These are phyloP conservation scores for Arachnomyces sp. DNA, from an alignment of 2,329 filamentous ascomycete genomes.

Conservation along the genomic window DNA sequence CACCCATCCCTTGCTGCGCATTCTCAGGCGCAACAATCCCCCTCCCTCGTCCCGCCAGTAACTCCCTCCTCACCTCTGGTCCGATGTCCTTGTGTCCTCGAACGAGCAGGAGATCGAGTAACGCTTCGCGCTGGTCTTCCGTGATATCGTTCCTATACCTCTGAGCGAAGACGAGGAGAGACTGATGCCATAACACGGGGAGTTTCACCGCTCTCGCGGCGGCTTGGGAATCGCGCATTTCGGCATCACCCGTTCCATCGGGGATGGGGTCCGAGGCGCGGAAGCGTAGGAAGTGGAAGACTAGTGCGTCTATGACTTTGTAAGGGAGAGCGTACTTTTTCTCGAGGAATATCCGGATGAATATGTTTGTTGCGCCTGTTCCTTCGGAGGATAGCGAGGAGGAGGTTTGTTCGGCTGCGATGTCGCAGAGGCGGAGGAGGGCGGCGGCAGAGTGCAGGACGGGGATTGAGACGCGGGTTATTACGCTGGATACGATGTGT, in stretches of 20 bases:
- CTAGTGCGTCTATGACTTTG: conserved; percentile 86
- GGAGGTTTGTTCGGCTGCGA: conserved; percentile 81
- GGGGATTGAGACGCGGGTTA: conserved; percentile 76
- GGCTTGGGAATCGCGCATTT: conserved; percentile 35
- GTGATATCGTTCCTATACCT: conserved; percentile 94
- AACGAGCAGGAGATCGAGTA: conserved; percentile 76
- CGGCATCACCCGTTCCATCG: conserved; percentile 46
- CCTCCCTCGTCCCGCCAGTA: conserved; percentile 78
- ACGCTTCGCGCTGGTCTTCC: conserved; percentile 83
- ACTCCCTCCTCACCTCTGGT: conserved; percentile 79
- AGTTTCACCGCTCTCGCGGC: conserved; percentile 55
- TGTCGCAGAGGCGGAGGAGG: conserved; percentile 84
- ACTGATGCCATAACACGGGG: conserved; percentile 95
- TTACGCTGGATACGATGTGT: conserved; percentile 78
- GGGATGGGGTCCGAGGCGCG: conserved; percentile 57
- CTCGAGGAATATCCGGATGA: conserved; percentile 85
- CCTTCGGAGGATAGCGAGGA: conserved; percentile 63
- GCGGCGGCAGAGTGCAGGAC: conserved; percentile 89
- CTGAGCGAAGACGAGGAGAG: conserved; percentile 82
- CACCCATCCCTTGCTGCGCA: conserved; percentile 48
- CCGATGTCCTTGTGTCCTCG: conserved; percentile 83
- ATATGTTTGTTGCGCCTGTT: conserved; percentile 86
- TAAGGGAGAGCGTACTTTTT: conserved; percentile 96
- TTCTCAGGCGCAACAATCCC: conserved; percentile 52
- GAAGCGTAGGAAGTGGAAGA: conserved; percentile 95